Base-by-base conservation (phyloP, 352 stramenopile genomes). In the Pythium rishiriense region DNA sequence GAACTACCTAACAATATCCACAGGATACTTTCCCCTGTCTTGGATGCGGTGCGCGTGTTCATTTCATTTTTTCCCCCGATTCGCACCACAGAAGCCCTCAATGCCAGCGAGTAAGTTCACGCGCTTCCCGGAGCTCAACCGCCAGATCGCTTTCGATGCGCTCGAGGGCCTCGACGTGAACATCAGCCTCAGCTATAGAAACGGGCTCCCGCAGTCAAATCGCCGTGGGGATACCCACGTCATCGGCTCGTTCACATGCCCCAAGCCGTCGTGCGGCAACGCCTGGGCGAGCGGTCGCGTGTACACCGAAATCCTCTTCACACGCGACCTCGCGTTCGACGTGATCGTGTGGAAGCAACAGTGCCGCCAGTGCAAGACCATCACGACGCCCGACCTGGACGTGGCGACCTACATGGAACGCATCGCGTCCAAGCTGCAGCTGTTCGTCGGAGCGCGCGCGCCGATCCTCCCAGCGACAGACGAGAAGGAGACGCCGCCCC, bases 281-380 rank as follows among this genome's bases (percentile, higher is more conserved):
- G 6, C 24, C 15, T 73, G 65, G 56, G 10, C 24, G 10, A 76
- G 65, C 10, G 65, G 60, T 12, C 24, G 29, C 19, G 49, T 45
- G 17, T 63, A 31, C 41, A 42, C 26, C 3, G 57, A 71, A 47
- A 68, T 76, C 52, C 65, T 64, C 21, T 65, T 71, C 39, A 33
- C n/a, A 10, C 39, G 26, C 33, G n/a, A 25, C 22, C 39, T 62
- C 22, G 43, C n/a, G 21, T 76, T 76, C 21, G 56, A 76, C 35
- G 60, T 54, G 3, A 9, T 68, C 24, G 56, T 73, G 45, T 76
- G 69, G 69, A 70, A 47, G 35, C 69, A 76, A 28, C 35, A 57
- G 28, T 76, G 60, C 48, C 45, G 53, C 35, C 29, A 35, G 11
- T 73, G 69, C 51, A 41, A 58, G 26, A n/a, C n/a, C 2, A 51